Percentiles rank a stretch among this genome's conserved stretches.
phyloP scores from a whole-genome alignment of 768 basidiomycete genomes.

The Lentinula guzmanii region DNA sequence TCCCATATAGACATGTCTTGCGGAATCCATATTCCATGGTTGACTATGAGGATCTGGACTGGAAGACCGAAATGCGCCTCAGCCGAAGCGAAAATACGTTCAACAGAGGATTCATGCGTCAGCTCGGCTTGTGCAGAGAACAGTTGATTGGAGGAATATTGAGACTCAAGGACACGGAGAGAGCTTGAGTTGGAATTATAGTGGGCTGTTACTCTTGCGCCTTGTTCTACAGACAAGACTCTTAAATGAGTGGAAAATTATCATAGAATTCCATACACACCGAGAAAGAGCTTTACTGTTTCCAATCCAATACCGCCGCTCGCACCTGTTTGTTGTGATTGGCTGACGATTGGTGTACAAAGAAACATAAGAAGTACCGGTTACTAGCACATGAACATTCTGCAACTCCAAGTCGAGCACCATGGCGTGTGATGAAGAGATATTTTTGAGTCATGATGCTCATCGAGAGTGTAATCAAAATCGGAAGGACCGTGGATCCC shows the following conservation, averaged over 20 bases:
- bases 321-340: slow-evolving; percentile 42
- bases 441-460: slow-evolving; percentile 20
- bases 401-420: slow-evolving; percentile 45
- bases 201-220: slow-evolving; percentile 67
- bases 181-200: slow-evolving; percentile 49
- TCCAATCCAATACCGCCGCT: slow-evolving; percentile 73
- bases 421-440: neutral
- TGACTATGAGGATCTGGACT: slow-evolving; percentile 54
- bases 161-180: slow-evolving; percentile 32
- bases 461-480: neutral
- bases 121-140: slow-evolving; percentile 49
- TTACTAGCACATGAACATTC: slow-evolving; percentile 62
- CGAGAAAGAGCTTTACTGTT: slow-evolving; percentile 49
- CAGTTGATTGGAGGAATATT: slow-evolving; percentile 26
- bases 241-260: neutral
- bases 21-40: slow-evolving; percentile 50
- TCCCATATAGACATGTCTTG: slow-evolving; percentile 44
- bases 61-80: slow-evolving; percentile 32
- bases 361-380: slow-evolving; percentile 32
- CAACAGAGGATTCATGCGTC: slow-evolving; percentile 47
- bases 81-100: slow-evolving; percentile 39
- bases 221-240: slow-evolving; percentile 42
- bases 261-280: slow-evolving; percentile 24
- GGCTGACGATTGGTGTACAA: neutral
- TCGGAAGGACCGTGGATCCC: neutral